Percentiles rank a stretch among this genome's conserved stretches.
Conservation (phyloP, 2,329 filamentous ascomycete genomes). For the Keithomyces neogunnii region DNA sequence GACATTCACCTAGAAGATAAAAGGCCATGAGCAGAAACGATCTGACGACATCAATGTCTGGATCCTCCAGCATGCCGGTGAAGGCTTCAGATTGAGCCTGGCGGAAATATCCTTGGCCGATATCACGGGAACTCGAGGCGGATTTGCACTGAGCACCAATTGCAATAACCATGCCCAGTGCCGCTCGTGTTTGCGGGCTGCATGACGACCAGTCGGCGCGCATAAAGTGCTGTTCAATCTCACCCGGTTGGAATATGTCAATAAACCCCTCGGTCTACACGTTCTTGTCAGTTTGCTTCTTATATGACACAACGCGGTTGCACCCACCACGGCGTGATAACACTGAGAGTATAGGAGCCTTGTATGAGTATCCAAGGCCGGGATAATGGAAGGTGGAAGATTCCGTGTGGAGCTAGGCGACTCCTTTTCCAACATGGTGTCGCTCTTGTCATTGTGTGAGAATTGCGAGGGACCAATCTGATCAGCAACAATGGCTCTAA, state of each 20-base stretch:
- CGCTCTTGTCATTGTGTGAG: slow-evolving; percentile 39
- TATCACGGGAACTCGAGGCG: slow-evolving; percentile 25
- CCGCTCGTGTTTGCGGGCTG: slow-evolving; percentile 13
- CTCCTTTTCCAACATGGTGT: slow-evolving; percentile 44
- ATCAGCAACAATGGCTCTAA: slow-evolving; percentile 36
- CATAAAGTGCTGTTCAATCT: slow-evolving; percentile 17
- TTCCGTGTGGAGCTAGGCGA: slow-evolving; percentile 8
- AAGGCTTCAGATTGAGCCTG: slow-evolving; percentile 18
- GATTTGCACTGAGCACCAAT: slow-evolving; percentile 21
- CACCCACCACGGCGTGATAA: slow-evolving; percentile 14
- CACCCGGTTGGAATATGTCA: slow-evolving; percentile 20
- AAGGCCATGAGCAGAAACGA: slow-evolving; percentile 49
- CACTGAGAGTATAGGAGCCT: slow-evolving; percentile 10
- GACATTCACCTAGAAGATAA: slow-evolving; percentile 50
- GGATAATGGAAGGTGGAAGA: not conserved
- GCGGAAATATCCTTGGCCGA: slow-evolving; percentile 18
- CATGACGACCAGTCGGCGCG: slow-evolving; percentile 4
- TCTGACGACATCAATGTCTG: slow-evolving; percentile 43
- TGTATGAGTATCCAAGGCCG: slow-evolving; percentile 10
- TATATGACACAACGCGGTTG: not conserved
- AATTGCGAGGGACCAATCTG: slow-evolving; percentile 47
- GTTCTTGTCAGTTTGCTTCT: slow-evolving; percentile 4
- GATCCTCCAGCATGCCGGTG: slow-evolving; percentile 33
- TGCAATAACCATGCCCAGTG: slow-evolving; percentile 27
- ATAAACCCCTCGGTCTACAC: slow-evolving; percentile 23